A percentile compares a stretch with the other conserved stretches of the same genome.
These are phyloP conservation scores for Amorphotheca resinae DNA, from an alignment of 495 filamentous ascomycete genomes.

Conservation along the genomic window DNA sequence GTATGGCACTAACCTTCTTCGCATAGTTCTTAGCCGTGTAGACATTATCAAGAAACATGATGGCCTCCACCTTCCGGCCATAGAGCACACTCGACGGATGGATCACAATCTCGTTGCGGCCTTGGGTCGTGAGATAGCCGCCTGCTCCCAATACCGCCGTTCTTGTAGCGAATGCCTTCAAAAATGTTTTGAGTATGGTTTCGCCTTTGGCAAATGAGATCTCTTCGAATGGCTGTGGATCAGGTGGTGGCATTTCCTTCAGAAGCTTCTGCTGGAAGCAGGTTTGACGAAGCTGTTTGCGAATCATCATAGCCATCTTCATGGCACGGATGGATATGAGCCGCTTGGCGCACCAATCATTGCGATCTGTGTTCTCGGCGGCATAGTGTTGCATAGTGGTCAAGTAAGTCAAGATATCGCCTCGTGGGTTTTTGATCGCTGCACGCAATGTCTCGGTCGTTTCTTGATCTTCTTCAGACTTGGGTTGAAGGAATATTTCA, in stretches of 20 bases:
- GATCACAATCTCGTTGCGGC: constrained; percentile 76
- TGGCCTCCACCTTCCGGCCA: constrained; percentile 80
- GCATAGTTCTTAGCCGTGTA: constrained; percentile 89
- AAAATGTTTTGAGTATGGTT: constrained; percentile 63
- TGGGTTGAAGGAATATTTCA: constrained; percentile 71
- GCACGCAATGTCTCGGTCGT: constrained; percentile 57
- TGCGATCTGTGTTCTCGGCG: constrained; percentile 58
- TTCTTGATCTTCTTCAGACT: constrained; percentile 71
- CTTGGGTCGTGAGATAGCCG: constrained; percentile 71
- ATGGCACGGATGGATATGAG: constrained; percentile 75
- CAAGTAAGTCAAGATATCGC: constrained; percentile 81
- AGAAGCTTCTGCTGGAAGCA: constrained; percentile 40
- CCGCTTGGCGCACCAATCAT: constrained; percentile 64
- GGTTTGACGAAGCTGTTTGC: constrained; percentile 69
- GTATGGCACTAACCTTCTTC: constrained; percentile 73
- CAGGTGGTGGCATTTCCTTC: constrained; percentile 20
- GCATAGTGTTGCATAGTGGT: constrained; percentile 72
- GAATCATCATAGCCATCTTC: constrained; percentile 58
- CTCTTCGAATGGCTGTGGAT: constrained; percentile 36
- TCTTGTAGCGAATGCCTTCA: constrained; percentile 69
- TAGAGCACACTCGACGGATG: constrained; percentile 81
- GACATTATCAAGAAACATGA: constrained; percentile 93
- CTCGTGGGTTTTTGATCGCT: constrained; percentile 67
- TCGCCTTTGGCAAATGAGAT: constrained; percentile 40
- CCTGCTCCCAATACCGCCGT: constrained; percentile 70